phyloP scores from a whole-genome alignment of 352 stramenopile genomes.

The Phytophthora litchii region DNA sequence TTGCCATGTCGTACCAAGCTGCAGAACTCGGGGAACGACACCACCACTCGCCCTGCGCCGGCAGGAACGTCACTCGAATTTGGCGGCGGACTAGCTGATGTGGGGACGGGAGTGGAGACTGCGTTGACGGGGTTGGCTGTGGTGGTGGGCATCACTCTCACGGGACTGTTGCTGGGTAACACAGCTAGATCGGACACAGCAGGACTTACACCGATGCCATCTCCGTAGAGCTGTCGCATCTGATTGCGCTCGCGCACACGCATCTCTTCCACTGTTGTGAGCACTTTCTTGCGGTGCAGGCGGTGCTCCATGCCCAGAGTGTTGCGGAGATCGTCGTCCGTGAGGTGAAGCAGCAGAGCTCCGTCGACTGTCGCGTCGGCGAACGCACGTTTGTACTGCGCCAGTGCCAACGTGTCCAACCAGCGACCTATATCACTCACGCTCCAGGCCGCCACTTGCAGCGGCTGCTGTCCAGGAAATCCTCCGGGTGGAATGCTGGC shows the following conservation, averaged over 20 bases:
- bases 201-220: not conserved
- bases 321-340: constrained; percentile 93
- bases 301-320: constrained; percentile 94
- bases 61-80: constrained; percentile 12
- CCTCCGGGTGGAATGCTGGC: constrained; percentile 51
- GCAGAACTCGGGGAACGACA: constrained; percentile 80
- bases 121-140: constrained; percentile 1
- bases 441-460: constrained; percentile 81
- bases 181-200: constrained; percentile 8
- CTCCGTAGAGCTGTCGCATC: constrained; percentile 52
- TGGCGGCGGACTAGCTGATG: constrained; percentile 1
- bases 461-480: constrained; percentile 68
- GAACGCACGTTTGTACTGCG: constrained; percentile 92
- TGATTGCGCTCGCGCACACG: constrained; percentile 55
- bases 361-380: constrained; percentile 89
- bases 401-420: constrained; percentile 89
- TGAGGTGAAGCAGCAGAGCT: constrained; percentile 89
- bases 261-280: constrained; percentile 87
- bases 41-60: constrained; percentile 37
- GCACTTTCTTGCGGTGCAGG: constrained; percentile 96
- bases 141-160: not conserved
- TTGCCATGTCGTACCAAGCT: constrained; percentile 88
- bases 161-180: constrained; percentile 12
- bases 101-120: constrained; percentile 1
- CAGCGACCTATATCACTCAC: constrained; percentile 90